phyloP scores from a whole-genome alignment of 139 green algal genomes.

The Chlorella vulgaris region DNA sequence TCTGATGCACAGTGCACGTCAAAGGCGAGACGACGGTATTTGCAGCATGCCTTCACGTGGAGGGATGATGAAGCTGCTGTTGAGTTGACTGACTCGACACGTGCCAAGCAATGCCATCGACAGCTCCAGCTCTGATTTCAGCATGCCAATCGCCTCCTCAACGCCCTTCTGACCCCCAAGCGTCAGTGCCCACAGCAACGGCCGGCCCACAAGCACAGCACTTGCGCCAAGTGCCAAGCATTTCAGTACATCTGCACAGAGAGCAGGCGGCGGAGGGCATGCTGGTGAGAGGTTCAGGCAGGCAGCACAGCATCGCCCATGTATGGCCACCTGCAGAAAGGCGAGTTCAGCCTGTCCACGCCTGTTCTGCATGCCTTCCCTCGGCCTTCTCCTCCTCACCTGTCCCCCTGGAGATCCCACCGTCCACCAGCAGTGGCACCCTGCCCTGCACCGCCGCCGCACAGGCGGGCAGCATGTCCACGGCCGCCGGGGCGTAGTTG shows the following conservation, averaged over 20 bases:
- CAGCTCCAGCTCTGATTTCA: conserved; percentile 67
- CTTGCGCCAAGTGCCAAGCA: conserved; percentile 87
- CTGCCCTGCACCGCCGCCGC: conserved; percentile 64
- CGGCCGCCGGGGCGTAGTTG: conserved; percentile 76
- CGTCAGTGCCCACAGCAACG: conserved; percentile 90
- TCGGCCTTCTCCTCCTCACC: conserved; percentile 93
- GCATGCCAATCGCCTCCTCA: conserved; percentile 52
- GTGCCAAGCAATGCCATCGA: conserved; percentile 72
- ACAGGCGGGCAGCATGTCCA: conserved; percentile 80
- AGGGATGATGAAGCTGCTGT: conserved; percentile 45
- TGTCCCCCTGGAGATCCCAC: conserved; percentile 75
- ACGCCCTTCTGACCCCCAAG: conserved; percentile 77
- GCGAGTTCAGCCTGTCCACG: no score
- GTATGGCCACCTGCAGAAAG: background rate
- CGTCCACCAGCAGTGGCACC: conserved; percentile 87
- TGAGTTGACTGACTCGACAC: conserved; percentile 18
- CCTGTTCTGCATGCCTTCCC: no score
- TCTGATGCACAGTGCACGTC: no score
- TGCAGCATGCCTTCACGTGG: background rate
- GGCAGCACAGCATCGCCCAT: background rate
- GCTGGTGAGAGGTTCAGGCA: background rate
- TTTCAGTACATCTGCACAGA: conserved; percentile 74
- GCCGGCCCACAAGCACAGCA: conserved; percentile 89
- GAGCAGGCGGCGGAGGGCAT: conserved; percentile 43
- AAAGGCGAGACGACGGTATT: background rate